Conservation (phyloP, 2,329 filamentous ascomycete genomes). For the Pestalotiopsis sp. region DNA sequence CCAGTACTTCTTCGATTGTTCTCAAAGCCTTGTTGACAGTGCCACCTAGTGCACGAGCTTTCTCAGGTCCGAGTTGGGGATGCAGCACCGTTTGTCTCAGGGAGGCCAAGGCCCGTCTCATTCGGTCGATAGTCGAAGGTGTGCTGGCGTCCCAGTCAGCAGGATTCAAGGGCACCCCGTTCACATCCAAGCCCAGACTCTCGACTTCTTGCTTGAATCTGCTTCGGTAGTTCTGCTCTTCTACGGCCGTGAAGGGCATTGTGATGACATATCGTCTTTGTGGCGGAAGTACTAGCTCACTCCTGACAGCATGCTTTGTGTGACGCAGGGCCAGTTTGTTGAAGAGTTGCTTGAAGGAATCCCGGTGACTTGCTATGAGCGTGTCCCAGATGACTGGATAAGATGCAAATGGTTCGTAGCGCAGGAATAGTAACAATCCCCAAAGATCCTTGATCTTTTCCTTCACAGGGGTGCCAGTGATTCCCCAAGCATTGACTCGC, state of each 20-base stretch:
- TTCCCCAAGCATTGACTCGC: conserved; percentile 85
- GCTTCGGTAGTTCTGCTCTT: conserved; percentile 85
- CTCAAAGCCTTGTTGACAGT: conserved; percentile 67
- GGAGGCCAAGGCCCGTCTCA: conserved; percentile 79
- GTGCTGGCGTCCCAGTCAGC: conserved; percentile 69
- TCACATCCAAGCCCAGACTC: conserved; percentile 65
- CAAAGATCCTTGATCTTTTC: conserved; percentile 78
- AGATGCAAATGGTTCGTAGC: conserved; percentile 75
- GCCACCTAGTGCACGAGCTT: conserved; percentile 65
- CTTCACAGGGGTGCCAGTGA: conserved; percentile 88
- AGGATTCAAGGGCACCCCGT: conserved; percentile 61
- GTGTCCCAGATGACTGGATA: conserved; percentile 68
- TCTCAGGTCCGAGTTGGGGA: conserved; percentile 75
- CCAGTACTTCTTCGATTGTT: conserved; percentile 84
- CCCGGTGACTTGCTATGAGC: conserved; percentile 63
- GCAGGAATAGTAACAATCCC: conserved; percentile 80
- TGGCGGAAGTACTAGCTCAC: conserved; percentile 77
- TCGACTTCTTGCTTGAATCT: conserved; percentile 77
- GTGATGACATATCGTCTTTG: conserved; percentile 89
- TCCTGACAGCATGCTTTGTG: conserved; percentile 78
- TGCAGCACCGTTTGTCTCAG: conserved; percentile 85
- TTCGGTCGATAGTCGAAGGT: conserved; percentile 61
- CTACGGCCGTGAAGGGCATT: conserved; percentile 86
- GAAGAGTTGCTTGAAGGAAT: conserved; percentile 72
- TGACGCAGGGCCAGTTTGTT: conserved; percentile 77